These are phyloP conservation scores for Bertia moriformis DNA, from an alignment of 2,329 filamentous ascomycete species.

Conservation along the genomic window DNA sequence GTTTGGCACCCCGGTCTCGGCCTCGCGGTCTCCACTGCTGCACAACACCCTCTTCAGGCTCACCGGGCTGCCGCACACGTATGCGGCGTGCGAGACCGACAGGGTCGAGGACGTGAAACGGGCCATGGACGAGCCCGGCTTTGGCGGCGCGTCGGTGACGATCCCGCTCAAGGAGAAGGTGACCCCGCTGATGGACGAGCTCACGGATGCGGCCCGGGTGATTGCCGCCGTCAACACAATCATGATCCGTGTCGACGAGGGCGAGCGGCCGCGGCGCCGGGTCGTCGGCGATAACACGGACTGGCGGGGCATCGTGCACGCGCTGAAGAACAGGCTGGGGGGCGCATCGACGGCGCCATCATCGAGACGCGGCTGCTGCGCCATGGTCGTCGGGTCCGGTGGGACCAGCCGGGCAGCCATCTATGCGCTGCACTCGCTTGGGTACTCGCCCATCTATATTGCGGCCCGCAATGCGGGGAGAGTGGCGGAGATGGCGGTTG, in stretches of 20 bases:
- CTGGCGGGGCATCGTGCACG: constrained; percentile 80
- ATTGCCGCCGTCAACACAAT: constrained; percentile 98
- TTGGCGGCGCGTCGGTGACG: constrained; percentile 88
- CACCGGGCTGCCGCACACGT: constrained; percentile 72
- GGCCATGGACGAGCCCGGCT: constrained; percentile 55
- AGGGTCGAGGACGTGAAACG: constrained; percentile 41
- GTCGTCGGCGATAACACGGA: constrained; percentile 91
- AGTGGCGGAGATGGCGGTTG: constrained; percentile 48
- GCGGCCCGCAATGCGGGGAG: constrained; percentile 64
- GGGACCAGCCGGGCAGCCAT: constrained; percentile 86
- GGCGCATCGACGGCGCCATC: constrained; percentile 14
- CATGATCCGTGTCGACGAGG: constrained; percentile 31
- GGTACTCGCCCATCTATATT: constrained; percentile 74
- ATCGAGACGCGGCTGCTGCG: constrained; percentile 39
- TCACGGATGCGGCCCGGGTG: constrained; percentile 62
- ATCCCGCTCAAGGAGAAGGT: constrained; percentile 89
- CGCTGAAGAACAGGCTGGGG: constrained; percentile 54
- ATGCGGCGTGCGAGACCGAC: constrained; percentile 63
- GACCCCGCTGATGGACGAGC: constrained; percentile 63
- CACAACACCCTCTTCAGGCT: constrained; percentile 74
- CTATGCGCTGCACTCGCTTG: constrained; percentile 71
- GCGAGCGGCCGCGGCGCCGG: constrained; percentile 28
- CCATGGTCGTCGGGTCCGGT: constrained; percentile 80
- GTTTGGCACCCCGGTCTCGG: constrained; percentile 71
- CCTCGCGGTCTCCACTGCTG: constrained; percentile 72